Percentiles rank a stretch among this genome's conserved stretches.
These are phyloP conservation scores for Cystofilobasidium macerans DNA, from an alignment of 768 basidiomycete genomes.

Conservation along the genomic window DNA sequence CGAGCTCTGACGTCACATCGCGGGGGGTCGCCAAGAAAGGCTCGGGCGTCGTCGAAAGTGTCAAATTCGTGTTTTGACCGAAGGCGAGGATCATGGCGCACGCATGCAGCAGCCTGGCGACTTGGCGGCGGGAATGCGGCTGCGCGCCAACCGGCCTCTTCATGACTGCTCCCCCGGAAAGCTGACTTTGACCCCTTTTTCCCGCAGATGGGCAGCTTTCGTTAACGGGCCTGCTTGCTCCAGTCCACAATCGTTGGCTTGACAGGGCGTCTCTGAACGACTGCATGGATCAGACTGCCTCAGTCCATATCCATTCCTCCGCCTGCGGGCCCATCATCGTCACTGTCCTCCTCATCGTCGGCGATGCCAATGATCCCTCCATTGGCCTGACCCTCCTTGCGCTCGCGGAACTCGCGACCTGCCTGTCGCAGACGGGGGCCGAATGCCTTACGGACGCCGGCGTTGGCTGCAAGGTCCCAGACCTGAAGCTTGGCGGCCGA, in stretches of 20 bases:
- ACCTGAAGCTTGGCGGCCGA: constrained; percentile 87
- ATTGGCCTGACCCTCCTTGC: constrained; percentile 32
- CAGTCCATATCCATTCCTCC: too few relatives aligned
- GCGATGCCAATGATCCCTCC: constrained; percentile 35
- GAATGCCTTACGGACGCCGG: constrained; percentile 71
- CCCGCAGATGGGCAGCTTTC: too few relatives aligned
- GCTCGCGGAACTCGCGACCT: constrained; percentile 48
- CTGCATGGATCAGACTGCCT: too few relatives aligned
- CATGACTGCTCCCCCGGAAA: too few relatives aligned
- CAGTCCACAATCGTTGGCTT: too few relatives aligned
- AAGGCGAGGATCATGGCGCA: neutral
- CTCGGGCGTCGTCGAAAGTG: neutral
- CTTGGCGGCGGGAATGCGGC: too few relatives aligned
- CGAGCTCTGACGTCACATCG: neutral
- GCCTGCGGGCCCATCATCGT: too few relatives aligned
- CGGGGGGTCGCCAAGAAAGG: neutral
- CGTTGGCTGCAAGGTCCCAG: constrained; percentile 84
- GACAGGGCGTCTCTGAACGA: too few relatives aligned
- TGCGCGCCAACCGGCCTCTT: too few relatives aligned
- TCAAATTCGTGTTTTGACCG: neutral
- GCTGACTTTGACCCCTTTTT: too few relatives aligned
- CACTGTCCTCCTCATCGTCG: constrained; percentile 23
- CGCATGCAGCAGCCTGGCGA: too few relatives aligned
- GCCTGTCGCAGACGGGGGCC: constrained; percentile 62
- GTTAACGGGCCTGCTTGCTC: too few relatives aligned